Evolutionary conservation across 1,284 basidiomycete genomes (phyloP), one percentile per base, ranked within the genome.

Genomic region (Cryptococcus sp.): DNA sequence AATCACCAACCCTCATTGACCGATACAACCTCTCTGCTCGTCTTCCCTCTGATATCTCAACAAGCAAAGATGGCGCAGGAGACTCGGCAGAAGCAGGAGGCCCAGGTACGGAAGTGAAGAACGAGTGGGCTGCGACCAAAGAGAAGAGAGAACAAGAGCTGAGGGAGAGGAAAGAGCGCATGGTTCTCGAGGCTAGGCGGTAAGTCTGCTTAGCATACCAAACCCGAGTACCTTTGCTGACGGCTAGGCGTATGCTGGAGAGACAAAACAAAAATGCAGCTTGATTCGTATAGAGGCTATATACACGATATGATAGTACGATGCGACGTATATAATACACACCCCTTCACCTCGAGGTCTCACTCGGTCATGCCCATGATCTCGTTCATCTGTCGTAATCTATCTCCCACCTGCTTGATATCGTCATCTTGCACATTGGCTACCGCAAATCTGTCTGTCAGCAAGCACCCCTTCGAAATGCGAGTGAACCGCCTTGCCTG

Each of bases 381-480:
- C 50, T 61, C 54, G 48, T 76, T 76, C 43, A 78, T 73, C 58
- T 77, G 74, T 48, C 50, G 62, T 59, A 89, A 63, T 50, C 86
- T 74, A 56, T 75, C 75, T 51, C 83, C 86, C 1, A 84, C 81
- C 42, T 71, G 65, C 51, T 68, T 60, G 0, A 88, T 77, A 54
- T 79, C 77, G 33, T 80, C 79, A 47, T 86, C 82, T 34, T 77
- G 76, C 18, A 89, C 81, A 65, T 89, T 91, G n/a, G 86, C 85
- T 4, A 90, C 83, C 6, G 85, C 85, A 66, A 89, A 86, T 43
- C 71, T 71, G 51, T n/a, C 19, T n/a, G 19, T 36, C 45, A 46
- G 23, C 18, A 16, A 32, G 28, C 7, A 14, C 28, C 18, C 22
- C 5, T 43, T 16, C 36, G 12, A 31, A 14, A 31, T 7, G 7